Base-by-base conservation (phyloP, 2,329 filamentous ascomycete genomes). In the Aspergillus spinulosporus region DNA sequence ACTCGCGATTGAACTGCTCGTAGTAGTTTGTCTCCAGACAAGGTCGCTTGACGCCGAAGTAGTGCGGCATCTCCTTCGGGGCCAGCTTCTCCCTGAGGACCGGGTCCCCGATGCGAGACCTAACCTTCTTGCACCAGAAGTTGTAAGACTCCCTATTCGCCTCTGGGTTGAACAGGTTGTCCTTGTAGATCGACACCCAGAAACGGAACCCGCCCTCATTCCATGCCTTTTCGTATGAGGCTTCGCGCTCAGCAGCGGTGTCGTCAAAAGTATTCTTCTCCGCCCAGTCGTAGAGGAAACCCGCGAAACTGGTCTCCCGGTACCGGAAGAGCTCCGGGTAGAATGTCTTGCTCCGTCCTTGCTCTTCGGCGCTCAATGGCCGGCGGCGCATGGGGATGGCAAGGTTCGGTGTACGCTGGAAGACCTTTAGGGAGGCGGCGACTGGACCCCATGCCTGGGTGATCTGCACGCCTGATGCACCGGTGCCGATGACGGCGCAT, bases 121-220 rank as follows among this genome's bases (percentile, higher is more conserved):
- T 76, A 0, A 76, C 78, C 65, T 84, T 84, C 60, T 77, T 74
- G 2, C 73, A 75, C 80, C 83, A 85, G 67, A 85, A 84, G 12
- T 78, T 72, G 64, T 85, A 85, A 0, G 68, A 39, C 50, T 52
- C 50, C 9, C 26, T 47, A 62, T 86, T 87, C 1, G 81, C 79
- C 12, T 79, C 74, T 0, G 69, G 43, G 43, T 75, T 67, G 12
- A 72, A 64, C 3, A 84, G 60, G 29, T 76, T 74, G 56, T 87
- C 83, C 48, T 76, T 77, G 70, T 84, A 86, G 74, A 72, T 48
- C 2, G 58, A 56, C 3, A 62, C 49, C 61, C 61, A 64, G 21
- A 62, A 64, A 1, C 48, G 50, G 37, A 66, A 65, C 2, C 64
- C 64, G 9, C 62, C 58, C 4, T 57, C 21, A 1, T 52, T 37